Evolutionary conservation across 805 yeast genomes (phyloP).

Genomic region (Kuraishia hungarica): DNA sequence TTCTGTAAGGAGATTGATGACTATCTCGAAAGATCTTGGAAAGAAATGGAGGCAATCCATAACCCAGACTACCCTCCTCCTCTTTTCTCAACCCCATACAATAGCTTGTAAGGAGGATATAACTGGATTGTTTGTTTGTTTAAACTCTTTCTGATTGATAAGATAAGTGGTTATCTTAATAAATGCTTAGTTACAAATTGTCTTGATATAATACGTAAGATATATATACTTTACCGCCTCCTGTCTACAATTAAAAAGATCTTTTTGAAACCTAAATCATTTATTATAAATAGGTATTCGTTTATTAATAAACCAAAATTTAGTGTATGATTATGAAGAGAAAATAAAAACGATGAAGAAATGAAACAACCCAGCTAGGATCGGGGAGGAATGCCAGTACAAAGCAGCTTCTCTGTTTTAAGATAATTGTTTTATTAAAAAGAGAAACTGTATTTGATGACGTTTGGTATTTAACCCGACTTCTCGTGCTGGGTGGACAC

Average conservation of each 20-base stretch:
- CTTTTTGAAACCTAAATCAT: neutral
- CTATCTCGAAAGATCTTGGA: conserved; percentile 20
- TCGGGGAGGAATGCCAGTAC: neutral
- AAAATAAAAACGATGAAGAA: neutral
- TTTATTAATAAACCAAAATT: neutral
- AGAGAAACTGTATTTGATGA: neutral
- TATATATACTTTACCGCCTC: no score
- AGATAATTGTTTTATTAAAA: no score
- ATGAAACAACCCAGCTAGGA: neutral
- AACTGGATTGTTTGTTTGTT: no score
- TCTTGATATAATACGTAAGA: no score
- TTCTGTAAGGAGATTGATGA: conserved; percentile 19
- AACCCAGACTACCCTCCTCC: conserved; percentile 22
- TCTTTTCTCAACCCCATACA: conserved; percentile 17
- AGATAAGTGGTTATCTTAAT: neutral
- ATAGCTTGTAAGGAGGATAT: neutral
- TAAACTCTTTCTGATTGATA: no score
- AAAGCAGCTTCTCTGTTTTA: neutral
- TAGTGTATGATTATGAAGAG: neutral
- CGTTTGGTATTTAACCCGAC: conserved; percentile 38
- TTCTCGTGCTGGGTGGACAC: conserved; percentile 86
- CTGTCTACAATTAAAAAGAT: no score
- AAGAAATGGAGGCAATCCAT: conserved; percentile 24
- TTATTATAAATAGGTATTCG: neutral
- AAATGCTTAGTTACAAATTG: no score